Evolutionary conservation across 148 eudicot species (phyloP).

Genomic region (Mesembryanthemum crystallinum): DNA sequence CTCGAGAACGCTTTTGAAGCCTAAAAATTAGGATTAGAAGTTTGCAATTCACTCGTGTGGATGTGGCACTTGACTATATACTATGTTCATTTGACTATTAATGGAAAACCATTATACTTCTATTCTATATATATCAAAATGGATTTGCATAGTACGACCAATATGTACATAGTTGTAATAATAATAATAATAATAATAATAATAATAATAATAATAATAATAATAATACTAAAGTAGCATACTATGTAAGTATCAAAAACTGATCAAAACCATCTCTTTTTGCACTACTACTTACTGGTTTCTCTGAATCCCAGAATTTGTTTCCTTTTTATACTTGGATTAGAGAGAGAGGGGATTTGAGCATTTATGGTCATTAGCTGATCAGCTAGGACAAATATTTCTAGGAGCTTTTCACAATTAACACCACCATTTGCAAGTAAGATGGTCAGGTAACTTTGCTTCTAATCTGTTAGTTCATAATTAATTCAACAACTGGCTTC

Average conservation of each 20-base stretch:
- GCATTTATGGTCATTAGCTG: conserved; percentile 3
- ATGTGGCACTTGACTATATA: no score
- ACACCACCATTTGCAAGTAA: not conserved
- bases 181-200: no score
- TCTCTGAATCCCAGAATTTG: conserved; percentile 2
- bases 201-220: no score
- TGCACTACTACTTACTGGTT: conserved; percentile 8
- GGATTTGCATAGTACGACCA: conserved; percentile 18
- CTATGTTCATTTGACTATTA: conserved; percentile 9
- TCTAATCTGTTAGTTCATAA: conserved; percentile 1
- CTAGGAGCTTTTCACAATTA: not conserved
- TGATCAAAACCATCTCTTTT: conserved; percentile 28
- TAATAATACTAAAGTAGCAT: no score
- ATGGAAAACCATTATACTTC: not conserved
- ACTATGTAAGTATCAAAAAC: not conserved
- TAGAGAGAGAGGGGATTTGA: not conserved
- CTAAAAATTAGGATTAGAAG: conserved; percentile 31
- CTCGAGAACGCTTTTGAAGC: conserved; percentile 41
- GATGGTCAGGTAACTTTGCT: not conserved
- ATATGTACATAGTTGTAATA: no score
- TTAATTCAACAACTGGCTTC: not conserved
- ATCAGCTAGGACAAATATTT: not conserved
- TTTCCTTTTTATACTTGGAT: not conserved
- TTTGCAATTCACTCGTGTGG: conserved; percentile 41
- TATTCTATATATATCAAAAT: not conserved